These are phyloP conservation scores for Sarocladiaceae sp. DNA, from an alignment of 2,329 filamentous ascomycete genomes.

Conservation along the genomic window DNA sequence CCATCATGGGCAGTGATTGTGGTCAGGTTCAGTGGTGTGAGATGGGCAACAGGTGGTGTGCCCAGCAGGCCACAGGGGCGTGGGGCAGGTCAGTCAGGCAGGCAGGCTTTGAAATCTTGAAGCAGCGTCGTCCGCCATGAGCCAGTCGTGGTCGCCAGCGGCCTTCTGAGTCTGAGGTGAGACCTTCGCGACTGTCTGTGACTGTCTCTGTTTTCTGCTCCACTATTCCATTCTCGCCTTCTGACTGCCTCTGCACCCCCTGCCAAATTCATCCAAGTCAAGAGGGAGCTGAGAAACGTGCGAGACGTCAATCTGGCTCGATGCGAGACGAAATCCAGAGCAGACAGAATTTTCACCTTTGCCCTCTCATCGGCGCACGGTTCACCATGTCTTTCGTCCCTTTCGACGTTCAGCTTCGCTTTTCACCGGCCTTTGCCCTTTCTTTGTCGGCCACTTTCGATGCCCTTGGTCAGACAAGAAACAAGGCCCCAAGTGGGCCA, in stretches of 20 bases:
- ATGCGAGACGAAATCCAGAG: background rate
- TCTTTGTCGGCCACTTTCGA: background rate
- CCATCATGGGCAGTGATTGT: background rate
- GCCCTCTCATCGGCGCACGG: background rate
- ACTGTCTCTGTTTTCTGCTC: constrained; percentile 2
- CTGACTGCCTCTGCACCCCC: background rate
- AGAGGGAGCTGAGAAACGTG: background rate
- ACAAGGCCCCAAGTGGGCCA: background rate
- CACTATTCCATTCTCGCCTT: too few relatives aligned
- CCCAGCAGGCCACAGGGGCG: background rate
- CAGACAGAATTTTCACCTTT: background rate
- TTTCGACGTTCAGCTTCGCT: background rate
- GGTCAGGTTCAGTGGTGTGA: constrained; percentile 4
- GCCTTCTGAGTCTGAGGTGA: constrained; percentile 6
- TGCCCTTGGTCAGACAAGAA: background rate
- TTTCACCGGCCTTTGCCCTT: background rate
- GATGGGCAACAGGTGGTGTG: constrained; percentile 7
- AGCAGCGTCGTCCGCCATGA: constrained; percentile 5
- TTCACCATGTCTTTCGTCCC: background rate
- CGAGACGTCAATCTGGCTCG: background rate
- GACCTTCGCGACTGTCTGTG: constrained; percentile 8
- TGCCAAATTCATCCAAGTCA: background rate
- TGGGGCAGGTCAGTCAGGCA: background rate
- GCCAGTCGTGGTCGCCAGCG: background rate
- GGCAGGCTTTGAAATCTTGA: background rate